Conservation (phyloP, 352 stramenopile genomes). For the Pythium rishiriense region DNA sequence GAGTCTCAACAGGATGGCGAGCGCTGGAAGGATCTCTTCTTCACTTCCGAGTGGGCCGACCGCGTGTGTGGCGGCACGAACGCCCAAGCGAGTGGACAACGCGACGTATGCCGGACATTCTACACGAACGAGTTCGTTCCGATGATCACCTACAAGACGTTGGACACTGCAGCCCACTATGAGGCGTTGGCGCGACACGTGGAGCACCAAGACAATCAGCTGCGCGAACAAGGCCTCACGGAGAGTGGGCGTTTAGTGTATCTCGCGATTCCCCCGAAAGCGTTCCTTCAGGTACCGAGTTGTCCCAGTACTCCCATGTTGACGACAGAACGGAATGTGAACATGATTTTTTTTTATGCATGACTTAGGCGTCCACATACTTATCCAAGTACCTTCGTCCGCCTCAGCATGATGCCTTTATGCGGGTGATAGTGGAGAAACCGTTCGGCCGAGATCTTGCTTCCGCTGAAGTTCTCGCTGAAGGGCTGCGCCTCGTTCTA, state of each 20-base stretch:
- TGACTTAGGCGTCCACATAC: not conserved
- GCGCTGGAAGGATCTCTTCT: slow-evolving; percentile 42
- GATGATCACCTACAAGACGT: slow-evolving; percentile 45
- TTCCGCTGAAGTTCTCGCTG: slow-evolving; percentile 49
- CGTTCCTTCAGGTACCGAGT: slow-evolving; percentile 51
- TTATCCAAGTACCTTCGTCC: slow-evolving; percentile 15
- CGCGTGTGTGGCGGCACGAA: slow-evolving; percentile 36
- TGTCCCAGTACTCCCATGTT: not conserved
- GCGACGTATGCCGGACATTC: slow-evolving; percentile 34
- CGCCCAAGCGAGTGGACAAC: not conserved
- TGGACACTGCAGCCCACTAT: slow-evolving; percentile 42
- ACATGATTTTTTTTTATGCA: not conserved
- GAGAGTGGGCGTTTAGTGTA: slow-evolving; percentile 67
- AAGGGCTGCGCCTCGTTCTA: slow-evolving; percentile 39
- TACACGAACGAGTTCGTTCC: slow-evolving; percentile 36
- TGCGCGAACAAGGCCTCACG: not conserved
- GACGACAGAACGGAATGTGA: not conserved
- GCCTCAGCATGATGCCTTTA: slow-evolving; percentile 28
- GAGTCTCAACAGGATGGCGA: slow-evolving; percentile 29
- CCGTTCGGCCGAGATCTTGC: slow-evolving; percentile 66
- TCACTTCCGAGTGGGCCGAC: slow-evolving; percentile 20
- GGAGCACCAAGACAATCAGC: slow-evolving; percentile 4
- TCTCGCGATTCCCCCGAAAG: slow-evolving; percentile 71
- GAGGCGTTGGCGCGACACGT: slow-evolving; percentile 14
- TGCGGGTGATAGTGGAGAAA: slow-evolving; percentile 82